phyloP scores from a whole-genome alignment of 1,139 yeast species.

The Hansenula sp. region DNA sequence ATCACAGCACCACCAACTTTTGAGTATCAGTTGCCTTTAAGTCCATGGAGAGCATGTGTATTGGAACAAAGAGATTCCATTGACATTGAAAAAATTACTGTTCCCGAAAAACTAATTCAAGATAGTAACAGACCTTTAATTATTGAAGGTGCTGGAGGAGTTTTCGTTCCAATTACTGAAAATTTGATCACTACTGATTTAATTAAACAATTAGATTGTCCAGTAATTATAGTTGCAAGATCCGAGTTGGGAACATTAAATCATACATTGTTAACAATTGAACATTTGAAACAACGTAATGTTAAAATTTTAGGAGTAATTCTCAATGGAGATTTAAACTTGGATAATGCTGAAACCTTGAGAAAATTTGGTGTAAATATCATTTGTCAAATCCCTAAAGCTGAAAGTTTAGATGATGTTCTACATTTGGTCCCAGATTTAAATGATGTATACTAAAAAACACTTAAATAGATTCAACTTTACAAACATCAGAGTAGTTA shows the following conservation, averaged over 20 bases:
- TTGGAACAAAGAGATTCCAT: slow-evolving; percentile 16
- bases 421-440: slow-evolving; percentile 4
- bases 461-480: neutral
- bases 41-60: slow-evolving; percentile 26
- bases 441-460: neutral
- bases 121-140: slow-evolving; percentile 15
- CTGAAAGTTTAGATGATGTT: slow-evolving; percentile 2
- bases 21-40: slow-evolving; percentile 23
- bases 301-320: slow-evolving; percentile 23
- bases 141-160: slow-evolving; percentile 33
- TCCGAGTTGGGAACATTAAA: slow-evolving; percentile 29
- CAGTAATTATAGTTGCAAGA: slow-evolving; percentile 27
- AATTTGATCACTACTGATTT: slow-evolving; percentile 24
- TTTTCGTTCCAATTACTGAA: slow-evolving; percentile 26
- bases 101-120: slow-evolving; percentile 13
- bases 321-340: slow-evolving; percentile 24
- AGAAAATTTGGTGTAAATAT: slow-evolving; percentile 14
- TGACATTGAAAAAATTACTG: slow-evolving; percentile 13
- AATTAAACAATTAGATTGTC: slow-evolving; percentile 19
- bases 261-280: slow-evolving; percentile 27
- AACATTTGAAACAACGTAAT: slow-evolving; percentile 19
- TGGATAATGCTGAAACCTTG: slow-evolving; percentile 22
- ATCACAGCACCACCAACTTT: slow-evolving; percentile 14
- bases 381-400: slow-evolving; percentile 7
- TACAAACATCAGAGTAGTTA: slow-evolving; percentile 4